Percentiles rank a stretch among this genome's conserved stretches.
Conservation (phyloP, 2,329 filamentous ascomycete species). For the Tolypocladium guangdongense region DNA sequence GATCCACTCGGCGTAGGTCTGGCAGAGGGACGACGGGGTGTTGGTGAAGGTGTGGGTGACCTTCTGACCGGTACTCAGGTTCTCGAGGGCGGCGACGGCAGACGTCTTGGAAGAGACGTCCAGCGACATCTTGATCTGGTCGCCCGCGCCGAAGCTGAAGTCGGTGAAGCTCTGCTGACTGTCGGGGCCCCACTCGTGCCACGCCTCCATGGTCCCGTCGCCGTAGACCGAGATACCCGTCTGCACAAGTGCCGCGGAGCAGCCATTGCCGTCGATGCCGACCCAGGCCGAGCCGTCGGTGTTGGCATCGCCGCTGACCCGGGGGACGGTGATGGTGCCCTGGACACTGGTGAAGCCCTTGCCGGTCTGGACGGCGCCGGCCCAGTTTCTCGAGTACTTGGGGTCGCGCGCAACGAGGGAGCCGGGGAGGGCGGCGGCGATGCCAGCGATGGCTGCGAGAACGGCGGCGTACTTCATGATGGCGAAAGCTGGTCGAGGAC, state of each 20-base stretch:
- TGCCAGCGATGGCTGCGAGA: constrained; percentile 6
- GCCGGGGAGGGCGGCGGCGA: constrained; percentile 5
- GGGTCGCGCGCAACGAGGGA: constrained; percentile 3
- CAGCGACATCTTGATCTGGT: constrained; percentile 19
- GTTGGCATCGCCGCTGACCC: constrained; percentile 8
- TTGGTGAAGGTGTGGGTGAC: constrained; percentile 39
- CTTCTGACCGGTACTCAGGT: constrained; percentile 37
- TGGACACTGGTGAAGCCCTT: constrained; percentile 14
- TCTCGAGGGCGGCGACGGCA: constrained; percentile 25
- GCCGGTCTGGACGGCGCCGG: constrained; percentile 16
- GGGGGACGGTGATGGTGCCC: constrained; percentile 18
- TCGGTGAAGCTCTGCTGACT: constrained; percentile 26
- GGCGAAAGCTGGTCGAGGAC: neutral
- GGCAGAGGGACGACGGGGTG: constrained; percentile 32
- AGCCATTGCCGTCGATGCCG: constrained; percentile 36
- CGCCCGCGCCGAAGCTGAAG: constrained; percentile 17
- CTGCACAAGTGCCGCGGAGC: constrained; percentile 27
- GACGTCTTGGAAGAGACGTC: constrained; percentile 12
- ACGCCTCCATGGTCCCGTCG: constrained; percentile 27
- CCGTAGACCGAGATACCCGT: constrained; percentile 28
- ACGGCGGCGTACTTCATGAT: constrained; percentile 8
- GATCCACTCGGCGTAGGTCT: constrained; percentile 53
- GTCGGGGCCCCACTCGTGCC: constrained; percentile 37
- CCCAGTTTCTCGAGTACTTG: constrained; percentile 17
- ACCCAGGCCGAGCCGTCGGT: constrained; percentile 28